Evolutionary conservation across 176 grass and related monocot genomes (phyloP).

Genomic region (Stipa capillata): DNA sequence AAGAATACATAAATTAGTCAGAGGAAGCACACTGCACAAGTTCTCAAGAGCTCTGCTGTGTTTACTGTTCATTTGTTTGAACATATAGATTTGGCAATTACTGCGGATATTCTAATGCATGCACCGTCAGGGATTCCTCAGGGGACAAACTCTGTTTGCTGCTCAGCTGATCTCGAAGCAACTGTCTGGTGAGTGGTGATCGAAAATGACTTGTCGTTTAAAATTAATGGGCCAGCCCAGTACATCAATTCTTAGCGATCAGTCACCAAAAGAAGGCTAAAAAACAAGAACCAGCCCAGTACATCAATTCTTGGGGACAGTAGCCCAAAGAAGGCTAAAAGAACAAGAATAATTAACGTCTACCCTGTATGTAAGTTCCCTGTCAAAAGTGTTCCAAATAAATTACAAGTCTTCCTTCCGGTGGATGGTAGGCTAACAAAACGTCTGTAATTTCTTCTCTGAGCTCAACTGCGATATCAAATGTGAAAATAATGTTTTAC

Average conservation of each 20-base stretch:
- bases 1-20: background rate
- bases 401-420: no score
- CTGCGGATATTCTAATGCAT: background rate
- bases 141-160: no score
- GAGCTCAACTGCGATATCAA: background rate
- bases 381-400: no score
- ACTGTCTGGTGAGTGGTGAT: background rate
- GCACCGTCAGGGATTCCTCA: no score
- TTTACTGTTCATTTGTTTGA: background rate
- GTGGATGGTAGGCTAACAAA: slow-evolving; percentile 1
- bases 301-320: no score
- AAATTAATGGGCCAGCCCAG: background rate
- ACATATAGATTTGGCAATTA: background rate
- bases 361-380: no score
- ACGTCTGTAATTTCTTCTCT: background rate
- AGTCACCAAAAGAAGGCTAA: background rate
- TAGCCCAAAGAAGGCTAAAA: no score
- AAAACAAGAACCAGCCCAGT: no score
- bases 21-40: background rate
- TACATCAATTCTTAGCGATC: background rate
- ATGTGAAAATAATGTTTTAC: background rate
- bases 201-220: slow-evolving; percentile 12
- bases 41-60: background rate
- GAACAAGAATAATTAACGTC: background rate
- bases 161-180: background rate